These are phyloP conservation scores for Gossypium mustelinum DNA, from an alignment of 345 rosid species.

Conservation along the genomic window DNA sequence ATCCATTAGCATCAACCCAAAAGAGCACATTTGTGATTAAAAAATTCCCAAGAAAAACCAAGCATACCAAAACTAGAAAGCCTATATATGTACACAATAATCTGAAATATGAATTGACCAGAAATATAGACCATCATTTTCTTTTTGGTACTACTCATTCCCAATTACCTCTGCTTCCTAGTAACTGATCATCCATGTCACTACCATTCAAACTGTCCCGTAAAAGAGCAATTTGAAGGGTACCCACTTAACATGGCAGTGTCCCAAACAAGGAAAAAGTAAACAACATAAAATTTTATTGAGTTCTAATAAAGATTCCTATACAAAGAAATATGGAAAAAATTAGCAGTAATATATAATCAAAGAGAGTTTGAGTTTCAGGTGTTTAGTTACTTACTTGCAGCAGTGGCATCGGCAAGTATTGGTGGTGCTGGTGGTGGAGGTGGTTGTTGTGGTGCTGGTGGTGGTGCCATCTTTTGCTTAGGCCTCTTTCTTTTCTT, in stretches of 20 bases:
- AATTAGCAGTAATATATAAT: background rate
- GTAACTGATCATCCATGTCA: background rate
- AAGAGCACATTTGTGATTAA: background rate
- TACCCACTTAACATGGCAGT: background rate
- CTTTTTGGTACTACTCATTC: background rate
- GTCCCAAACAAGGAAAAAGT: background rate
- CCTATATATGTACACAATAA: no score
- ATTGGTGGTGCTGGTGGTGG: constrained; percentile 5
- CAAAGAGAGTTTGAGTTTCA: background rate
- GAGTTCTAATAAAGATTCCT: background rate
- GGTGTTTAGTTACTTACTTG: background rate
- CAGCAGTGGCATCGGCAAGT: constrained; percentile 19
- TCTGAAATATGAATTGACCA: background rate
- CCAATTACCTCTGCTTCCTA: constrained; percentile 13
- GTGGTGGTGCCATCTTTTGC: constrained; percentile 25
- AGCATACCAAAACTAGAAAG: background rate
- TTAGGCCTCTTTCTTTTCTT: constrained; percentile 74
- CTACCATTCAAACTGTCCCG: constrained; percentile 8
- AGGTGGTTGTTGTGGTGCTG: constrained; percentile 8
- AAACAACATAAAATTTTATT: background rate
- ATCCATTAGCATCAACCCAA: background rate
- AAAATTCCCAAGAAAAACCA: background rate
- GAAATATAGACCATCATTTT: background rate
- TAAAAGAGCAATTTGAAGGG: constrained; percentile 3
- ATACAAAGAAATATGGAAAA: background rate